These are phyloP conservation scores for Pyrus hybrid DNA, from an alignment of 331 rosid genomes.

Conservation along the genomic window DNA sequence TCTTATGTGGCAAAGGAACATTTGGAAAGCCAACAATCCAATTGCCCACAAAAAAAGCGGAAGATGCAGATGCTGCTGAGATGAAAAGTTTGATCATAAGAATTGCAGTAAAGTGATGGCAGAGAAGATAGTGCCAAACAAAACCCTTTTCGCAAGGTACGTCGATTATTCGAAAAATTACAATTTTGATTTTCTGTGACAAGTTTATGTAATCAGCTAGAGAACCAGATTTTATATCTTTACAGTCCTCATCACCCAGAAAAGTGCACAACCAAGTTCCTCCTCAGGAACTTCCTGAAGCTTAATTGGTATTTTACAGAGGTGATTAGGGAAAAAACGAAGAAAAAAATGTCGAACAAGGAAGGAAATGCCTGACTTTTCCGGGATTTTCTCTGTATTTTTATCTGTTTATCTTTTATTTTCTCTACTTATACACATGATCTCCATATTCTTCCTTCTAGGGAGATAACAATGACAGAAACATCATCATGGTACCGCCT, in stretches of 20 bases:
- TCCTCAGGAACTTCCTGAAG: slow-evolving; percentile 20
- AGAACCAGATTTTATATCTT: slow-evolving; percentile 72
- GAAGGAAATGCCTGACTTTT: slow-evolving; percentile 30
- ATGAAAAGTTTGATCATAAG: not conserved
- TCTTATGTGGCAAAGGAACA: not conserved
- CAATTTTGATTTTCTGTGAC: slow-evolving; percentile 34
- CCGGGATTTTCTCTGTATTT: slow-evolving; percentile 31
- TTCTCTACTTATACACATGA: slow-evolving; percentile 73
- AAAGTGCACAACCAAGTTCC: slow-evolving; percentile 41
- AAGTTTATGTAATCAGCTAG: slow-evolving; percentile 46
- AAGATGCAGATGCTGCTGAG: slow-evolving; percentile 23
- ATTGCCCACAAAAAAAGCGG: not conserved
- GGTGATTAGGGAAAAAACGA: slow-evolving; percentile 30
- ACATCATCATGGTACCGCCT: slow-evolving; percentile 96
- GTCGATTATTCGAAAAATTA: slow-evolving; percentile 49
- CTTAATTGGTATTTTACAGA: slow-evolving; percentile 37
- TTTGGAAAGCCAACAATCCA: not conserved
- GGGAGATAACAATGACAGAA: slow-evolving; percentile 92
- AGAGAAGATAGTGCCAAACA: slow-evolving; percentile 11
- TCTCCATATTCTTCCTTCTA: slow-evolving; percentile 99
- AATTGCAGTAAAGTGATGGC: slow-evolving; percentile 21
- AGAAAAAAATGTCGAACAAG: slow-evolving; percentile 8
- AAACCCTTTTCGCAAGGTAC: slow-evolving; percentile 27
- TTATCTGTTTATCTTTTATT: slow-evolving; percentile 12
- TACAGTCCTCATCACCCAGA: slow-evolving; percentile 60